A percentile compares a stretch with the other conserved stretches of the same genome.
phyloP scores from a whole-genome alignment of 202 grass and related monocot species.

The Zoysia matrella region DNA sequence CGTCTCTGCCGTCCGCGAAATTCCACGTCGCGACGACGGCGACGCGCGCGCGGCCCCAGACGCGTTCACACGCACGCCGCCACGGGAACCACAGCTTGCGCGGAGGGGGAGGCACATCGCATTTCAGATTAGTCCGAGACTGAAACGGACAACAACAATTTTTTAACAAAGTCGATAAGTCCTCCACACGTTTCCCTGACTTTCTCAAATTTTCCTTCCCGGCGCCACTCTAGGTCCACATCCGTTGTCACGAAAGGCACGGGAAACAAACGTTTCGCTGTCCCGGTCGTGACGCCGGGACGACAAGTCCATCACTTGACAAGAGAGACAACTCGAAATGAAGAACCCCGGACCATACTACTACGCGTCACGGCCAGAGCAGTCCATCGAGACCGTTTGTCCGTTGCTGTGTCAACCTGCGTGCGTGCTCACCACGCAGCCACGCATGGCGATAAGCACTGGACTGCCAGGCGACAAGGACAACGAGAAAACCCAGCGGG shows the following conservation, averaged over 20 bases:
- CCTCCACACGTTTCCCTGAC: background rate
- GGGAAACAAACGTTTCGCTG: background rate
- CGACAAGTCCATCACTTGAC: background rate
- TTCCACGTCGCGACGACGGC: background rate
- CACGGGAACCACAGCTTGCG: background rate
- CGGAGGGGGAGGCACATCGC: too few relatives aligned
- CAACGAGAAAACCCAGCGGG: background rate
- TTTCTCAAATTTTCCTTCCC: background rate
- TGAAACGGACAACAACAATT: background rate
- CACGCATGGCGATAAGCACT: constrained; percentile 11
- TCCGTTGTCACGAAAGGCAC: background rate
- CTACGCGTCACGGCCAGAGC: too few relatives aligned
- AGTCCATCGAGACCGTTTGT: background rate
- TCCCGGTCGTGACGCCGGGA: background rate
- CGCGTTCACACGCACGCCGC: background rate
- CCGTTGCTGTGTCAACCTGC: too few relatives aligned
- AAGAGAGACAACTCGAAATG: background rate
- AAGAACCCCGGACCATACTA: background rate
- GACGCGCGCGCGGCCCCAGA: background rate
- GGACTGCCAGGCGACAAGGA: background rate
- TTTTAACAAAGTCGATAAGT: background rate
- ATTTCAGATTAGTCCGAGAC: background rate
- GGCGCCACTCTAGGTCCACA: background rate
- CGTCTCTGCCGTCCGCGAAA: background rate
- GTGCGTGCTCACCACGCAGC: background rate